These are phyloP conservation scores for Cicer arietinum DNA, from an alignment of 306 rosid genomes.

Conservation along the genomic window DNA sequence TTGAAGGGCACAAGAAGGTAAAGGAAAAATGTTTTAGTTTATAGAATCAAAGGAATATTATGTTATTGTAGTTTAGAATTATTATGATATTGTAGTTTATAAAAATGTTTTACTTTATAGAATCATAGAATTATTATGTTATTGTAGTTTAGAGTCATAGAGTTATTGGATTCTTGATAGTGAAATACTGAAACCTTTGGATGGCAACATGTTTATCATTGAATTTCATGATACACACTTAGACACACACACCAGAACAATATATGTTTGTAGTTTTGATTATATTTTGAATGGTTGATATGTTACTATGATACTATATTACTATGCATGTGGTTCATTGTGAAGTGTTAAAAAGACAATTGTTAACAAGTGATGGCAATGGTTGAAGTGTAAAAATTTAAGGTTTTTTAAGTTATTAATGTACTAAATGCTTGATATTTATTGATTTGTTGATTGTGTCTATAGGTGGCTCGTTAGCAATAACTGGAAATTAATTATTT, in stretches of 20 bases:
- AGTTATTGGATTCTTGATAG: neutral
- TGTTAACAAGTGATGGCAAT: neutral
- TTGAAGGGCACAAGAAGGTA: slow-evolving; percentile 93
- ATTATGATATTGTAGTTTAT: neutral
- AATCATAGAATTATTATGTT: neutral
- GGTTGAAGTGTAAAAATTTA: neutral
- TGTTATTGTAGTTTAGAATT: neutral
- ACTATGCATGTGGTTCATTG: neutral
- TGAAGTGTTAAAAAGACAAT: neutral
- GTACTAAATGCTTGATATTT: neutral
- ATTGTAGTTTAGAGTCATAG: neutral
- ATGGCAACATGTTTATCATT: slow-evolving; percentile 9
- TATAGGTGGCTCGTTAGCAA: neutral
- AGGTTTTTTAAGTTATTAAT: neutral
- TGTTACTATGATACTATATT: neutral
- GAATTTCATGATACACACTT: slow-evolving; percentile 1
- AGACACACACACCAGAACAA: too few relatives aligned
- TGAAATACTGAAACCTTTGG: slow-evolving; percentile 7
- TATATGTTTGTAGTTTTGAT: neutral
- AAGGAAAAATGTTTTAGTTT: neutral
- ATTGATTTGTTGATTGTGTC: neutral
- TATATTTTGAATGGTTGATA: slow-evolving; percentile 3
- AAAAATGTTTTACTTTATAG: neutral
- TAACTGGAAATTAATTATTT: neutral
- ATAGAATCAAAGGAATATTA: neutral